Evolutionary conservation across 768 basidiomycete species (phyloP), one percentile per base, ranked within the genome.

Genomic region (Amanita inopinata): DNA sequence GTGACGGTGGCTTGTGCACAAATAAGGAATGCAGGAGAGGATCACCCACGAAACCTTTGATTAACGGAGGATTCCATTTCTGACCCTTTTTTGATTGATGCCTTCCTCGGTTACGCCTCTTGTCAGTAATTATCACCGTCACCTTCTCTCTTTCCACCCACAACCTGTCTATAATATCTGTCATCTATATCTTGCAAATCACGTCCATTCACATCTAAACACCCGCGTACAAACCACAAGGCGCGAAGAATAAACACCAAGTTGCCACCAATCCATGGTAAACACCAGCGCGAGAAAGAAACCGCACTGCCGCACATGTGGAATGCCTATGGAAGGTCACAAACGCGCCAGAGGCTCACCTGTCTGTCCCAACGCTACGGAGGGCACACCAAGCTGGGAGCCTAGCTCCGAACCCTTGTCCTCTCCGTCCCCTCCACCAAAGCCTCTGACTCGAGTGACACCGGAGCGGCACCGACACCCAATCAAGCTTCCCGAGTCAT

Each of bases 251-350:
- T 19, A 22, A 4, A n/a, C n/a, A n/a, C n/a, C n/a, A n/a, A n/a
- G n/a, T n/a, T n/a, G n/a, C n/a, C n/a, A n/a, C n/a, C 11, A 1
- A 11, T 3, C 9, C 23, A 36, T 44, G 33, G 35, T 19, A 22
- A 24, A 15, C 33, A 22, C 34, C 8, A 37, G n/a, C 1, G 25
- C 23, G 24, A 36, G 49, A 37, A 61, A 57, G 46, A 54, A 52
- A 18, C 64, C 61, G 14, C 43, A 51, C 22, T 66, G 65, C 40
- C 60, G 51, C 22, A 54, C 50, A 5, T 67, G 65, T 40, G 56
- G 56, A 11, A 39, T 49, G 2, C 63, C 57, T 32, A 67, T 67
- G 65, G 59, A 55, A 2, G 65, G 65, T 8, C 65, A 67, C 56
- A 63, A 58, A 47, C 61, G 65, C 12, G 58, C 49, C 3, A 23